These are phyloP conservation scores for Candida yuanshanica DNA, from an alignment of 805 yeast species.

Conservation along the genomic window DNA sequence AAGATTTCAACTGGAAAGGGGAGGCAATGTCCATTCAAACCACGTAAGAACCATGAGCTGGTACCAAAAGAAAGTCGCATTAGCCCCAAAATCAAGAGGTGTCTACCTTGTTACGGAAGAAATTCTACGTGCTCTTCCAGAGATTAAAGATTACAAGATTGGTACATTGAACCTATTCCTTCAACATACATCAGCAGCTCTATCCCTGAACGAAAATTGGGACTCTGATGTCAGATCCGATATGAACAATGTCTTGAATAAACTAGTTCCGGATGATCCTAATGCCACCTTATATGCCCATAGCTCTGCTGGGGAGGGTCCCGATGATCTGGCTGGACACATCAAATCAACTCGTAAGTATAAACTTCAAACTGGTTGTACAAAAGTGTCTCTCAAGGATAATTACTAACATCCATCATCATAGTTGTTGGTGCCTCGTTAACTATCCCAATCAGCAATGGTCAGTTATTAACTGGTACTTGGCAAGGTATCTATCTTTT, in stretches of 20 bases:
- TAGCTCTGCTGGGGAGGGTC: conserved; percentile 57
- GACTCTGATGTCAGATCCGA: conserved; percentile 74
- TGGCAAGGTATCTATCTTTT: conserved; percentile 83
- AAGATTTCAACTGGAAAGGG: too few relatives aligned
- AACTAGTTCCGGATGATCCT: conserved; percentile 60
- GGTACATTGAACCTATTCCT: conserved; percentile 64
- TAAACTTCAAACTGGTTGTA: background rate
- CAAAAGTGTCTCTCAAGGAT: background rate
- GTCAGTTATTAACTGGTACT: conserved; percentile 65
- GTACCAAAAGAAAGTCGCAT: conserved; percentile 53
- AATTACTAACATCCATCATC: conserved; percentile 1
- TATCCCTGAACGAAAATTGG: conserved; percentile 73
- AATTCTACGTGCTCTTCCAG: conserved; percentile 48
- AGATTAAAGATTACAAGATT: conserved; percentile 49
- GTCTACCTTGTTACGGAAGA: conserved; percentile 70
- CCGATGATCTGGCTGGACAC: conserved; percentile 85
- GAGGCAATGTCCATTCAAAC: background rate
- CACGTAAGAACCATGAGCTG: conserved; percentile 33
- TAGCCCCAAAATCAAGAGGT: conserved; percentile 58
- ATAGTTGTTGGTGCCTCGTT: conserved; percentile 55
- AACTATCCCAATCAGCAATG: conserved; percentile 64
- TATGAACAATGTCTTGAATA: conserved; percentile 56
- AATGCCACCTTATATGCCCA: conserved; percentile 21
- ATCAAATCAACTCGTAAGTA: conserved; percentile 45
- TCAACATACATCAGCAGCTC: conserved; percentile 76